phyloP scores from a whole-genome alignment of 1,284 basidiomycete genomes.

The Moesziomyces parantarcticus region DNA sequence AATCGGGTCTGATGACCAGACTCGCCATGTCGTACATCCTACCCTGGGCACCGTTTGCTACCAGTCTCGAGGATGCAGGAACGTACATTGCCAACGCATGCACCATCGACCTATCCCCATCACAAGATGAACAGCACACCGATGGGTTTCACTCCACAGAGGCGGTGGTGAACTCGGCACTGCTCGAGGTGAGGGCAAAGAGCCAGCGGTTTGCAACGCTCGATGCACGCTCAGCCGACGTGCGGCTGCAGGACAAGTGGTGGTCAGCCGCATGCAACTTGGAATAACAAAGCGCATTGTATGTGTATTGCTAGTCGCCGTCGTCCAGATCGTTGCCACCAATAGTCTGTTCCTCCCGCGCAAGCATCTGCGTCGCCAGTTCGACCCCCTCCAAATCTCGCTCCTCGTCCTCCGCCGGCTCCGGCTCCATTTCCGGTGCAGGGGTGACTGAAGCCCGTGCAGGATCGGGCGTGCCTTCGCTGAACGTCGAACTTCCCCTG shows the following conservation, averaged over 20 bases:
- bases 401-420: constrained; percentile 17
- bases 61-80: constrained; percentile 30
- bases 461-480: constrained; percentile 30
- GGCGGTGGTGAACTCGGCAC: constrained; percentile 13
- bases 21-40: constrained; percentile 44
- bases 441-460: constrained; percentile 10
- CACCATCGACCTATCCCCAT: constrained; percentile 6
- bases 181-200: constrained; percentile 29
- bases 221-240: constrained; percentile 28
- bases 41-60: constrained; percentile 39
- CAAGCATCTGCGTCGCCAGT: constrained; percentile 54
- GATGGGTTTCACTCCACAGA: constrained; percentile 22
- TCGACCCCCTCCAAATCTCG: constrained; percentile 42
- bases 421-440: constrained; percentile 4
- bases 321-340: constrained; percentile 50
- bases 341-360: constrained; percentile 34
- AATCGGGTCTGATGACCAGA: constrained; percentile 19
- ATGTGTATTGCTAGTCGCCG: constrained; percentile 22
- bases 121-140: not conserved
- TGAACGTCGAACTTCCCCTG: constrained; percentile 34
- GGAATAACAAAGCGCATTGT: no score
- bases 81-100: constrained; percentile 46
- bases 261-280: constrained; percentile 39
- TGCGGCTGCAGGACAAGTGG: constrained; percentile 40
- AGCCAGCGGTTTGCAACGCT: constrained; percentile 31